Evolutionary conservation across 2,329 filamentous ascomycete species (phyloP).

Genomic region (Exophiala aquamarina): DNA sequence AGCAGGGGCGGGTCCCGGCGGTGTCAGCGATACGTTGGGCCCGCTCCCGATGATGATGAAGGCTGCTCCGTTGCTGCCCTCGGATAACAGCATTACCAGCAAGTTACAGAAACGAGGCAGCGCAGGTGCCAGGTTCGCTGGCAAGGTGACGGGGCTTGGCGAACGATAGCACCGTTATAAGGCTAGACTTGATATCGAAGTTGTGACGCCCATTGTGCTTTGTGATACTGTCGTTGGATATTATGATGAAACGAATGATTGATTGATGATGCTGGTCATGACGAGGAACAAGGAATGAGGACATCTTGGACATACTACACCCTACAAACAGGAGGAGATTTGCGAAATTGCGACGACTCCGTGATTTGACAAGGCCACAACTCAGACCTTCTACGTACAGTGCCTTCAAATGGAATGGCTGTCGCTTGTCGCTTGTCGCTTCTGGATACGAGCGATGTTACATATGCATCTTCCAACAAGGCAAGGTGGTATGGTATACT

Average conservation of each 20-base stretch:
- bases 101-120: constrained; percentile 77
- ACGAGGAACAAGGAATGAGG: neutral
- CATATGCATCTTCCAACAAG: too few species aligned
- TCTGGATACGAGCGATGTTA: too few species aligned
- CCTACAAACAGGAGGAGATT: too few species aligned
- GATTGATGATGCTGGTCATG: neutral
- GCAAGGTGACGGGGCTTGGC: constrained; percentile 46
- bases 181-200: constrained; percentile 8
- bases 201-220: constrained; percentile 8
- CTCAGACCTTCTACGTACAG: too few species aligned
- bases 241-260: constrained; percentile 1
- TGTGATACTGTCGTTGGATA: constrained; percentile 10
- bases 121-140: constrained; percentile 67
- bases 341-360: too few species aligned
- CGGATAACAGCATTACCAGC: constrained; percentile 49
- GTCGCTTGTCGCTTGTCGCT: too few species aligned
- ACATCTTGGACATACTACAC: neutral
- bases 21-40: constrained; percentile 58
- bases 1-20: constrained; percentile 44
- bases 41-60: constrained; percentile 57
- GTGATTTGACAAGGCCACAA: too few species aligned
- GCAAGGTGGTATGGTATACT: too few species aligned
- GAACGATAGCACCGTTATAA: constrained; percentile 38
- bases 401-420: too few species aligned
- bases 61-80: constrained; percentile 26